These are phyloP conservation scores for Erysiphe pulchra DNA, from an alignment of 2,329 filamentous ascomycete species.

Conservation along the genomic window DNA sequence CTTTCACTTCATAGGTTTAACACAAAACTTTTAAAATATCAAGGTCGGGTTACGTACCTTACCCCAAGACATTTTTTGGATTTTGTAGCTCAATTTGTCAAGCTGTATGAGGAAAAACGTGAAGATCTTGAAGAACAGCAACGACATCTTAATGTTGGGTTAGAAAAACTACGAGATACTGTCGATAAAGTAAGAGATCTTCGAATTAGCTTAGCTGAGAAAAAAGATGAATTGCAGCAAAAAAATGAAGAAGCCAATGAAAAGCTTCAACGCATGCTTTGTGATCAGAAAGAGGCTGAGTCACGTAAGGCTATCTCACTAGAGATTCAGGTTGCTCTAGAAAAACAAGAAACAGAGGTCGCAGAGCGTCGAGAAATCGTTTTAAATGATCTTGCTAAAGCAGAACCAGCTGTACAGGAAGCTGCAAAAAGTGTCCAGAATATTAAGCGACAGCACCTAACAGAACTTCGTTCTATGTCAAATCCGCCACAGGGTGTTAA, in stretches of 20 bases:
- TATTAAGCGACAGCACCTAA: conserved; percentile 92
- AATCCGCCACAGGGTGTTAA: conserved; percentile 78
- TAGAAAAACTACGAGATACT: conserved; percentile 90
- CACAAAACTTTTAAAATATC: conserved; percentile 63
- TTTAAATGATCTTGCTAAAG: conserved; percentile 61
- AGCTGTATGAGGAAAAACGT: conserved; percentile 91
- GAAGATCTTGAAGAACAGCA: conserved; percentile 98
- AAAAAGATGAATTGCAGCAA: conserved; percentile 76
- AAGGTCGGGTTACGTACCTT: conserved; percentile 76
- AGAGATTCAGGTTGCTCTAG: conserved; percentile 66
- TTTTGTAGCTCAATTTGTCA: conserved; percentile 94
- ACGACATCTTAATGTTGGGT: conserved; percentile 87
- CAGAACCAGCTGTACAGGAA: conserved; percentile 78
- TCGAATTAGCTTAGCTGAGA: conserved; percentile 70
- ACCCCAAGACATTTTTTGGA: conserved; percentile 94
- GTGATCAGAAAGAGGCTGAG: conserved; percentile 83
- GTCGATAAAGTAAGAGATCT: conserved; percentile 92
- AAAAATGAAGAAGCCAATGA: conserved; percentile 94
- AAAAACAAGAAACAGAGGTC: conserved; percentile 75
- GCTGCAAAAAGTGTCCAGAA: conserved; percentile 93
- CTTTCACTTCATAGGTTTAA: conserved; percentile 87
- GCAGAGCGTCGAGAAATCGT: conserved; percentile 64
- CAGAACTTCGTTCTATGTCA: conserved; percentile 90
- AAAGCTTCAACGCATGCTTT: conserved; percentile 91
- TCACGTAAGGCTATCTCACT: conserved; percentile 69